Evolutionary conservation across 1,284 basidiomycete species (phyloP).

Genomic region (Ceratobasidium sp.): DNA sequence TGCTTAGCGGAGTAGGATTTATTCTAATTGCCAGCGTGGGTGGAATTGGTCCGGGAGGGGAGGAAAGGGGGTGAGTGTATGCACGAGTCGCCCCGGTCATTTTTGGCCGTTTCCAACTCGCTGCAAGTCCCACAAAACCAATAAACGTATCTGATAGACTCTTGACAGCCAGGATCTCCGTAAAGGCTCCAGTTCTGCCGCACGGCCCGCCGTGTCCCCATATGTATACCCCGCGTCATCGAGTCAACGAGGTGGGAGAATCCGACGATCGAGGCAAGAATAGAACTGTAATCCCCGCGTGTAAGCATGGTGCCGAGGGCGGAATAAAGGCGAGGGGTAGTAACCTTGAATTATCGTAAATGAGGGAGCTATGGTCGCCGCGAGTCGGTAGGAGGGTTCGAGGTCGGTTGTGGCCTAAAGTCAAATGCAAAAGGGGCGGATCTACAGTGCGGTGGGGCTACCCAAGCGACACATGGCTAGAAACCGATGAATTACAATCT

Average conservation of each 20-base stretch:
- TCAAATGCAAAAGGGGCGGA: slow-evolving; percentile 2
- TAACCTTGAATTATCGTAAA: neutral
- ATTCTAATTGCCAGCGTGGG: neutral
- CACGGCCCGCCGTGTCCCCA: slow-evolving; percentile 2
- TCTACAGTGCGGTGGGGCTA: neutral
- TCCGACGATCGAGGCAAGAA: neutral
- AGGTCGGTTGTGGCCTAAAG: neutral
- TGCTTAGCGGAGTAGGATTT: slow-evolving; percentile 2
- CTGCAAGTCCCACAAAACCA: too few species aligned
- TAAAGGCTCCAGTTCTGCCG: neutral
- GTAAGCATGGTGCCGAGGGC: neutral
- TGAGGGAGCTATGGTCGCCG: neutral
- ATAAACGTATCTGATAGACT: too few species aligned
- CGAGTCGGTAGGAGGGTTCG: too few species aligned
- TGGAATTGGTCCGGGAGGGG: neutral
- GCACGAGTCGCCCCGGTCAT: neutral
- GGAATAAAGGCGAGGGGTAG: neutral
- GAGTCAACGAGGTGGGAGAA: slow-evolving; percentile 2
- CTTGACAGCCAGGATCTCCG: too few species aligned
- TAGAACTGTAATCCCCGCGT: neutral
- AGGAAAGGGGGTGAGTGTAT: slow-evolving; percentile 13
- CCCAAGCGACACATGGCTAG: slow-evolving; percentile 2
- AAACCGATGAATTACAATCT: neutral
- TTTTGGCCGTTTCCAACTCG: neutral
- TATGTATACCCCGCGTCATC: neutral